Evolutionary conservation across 257 asterid genomes (phyloP).

Genomic region (Linaria vulgaris): DNA sequence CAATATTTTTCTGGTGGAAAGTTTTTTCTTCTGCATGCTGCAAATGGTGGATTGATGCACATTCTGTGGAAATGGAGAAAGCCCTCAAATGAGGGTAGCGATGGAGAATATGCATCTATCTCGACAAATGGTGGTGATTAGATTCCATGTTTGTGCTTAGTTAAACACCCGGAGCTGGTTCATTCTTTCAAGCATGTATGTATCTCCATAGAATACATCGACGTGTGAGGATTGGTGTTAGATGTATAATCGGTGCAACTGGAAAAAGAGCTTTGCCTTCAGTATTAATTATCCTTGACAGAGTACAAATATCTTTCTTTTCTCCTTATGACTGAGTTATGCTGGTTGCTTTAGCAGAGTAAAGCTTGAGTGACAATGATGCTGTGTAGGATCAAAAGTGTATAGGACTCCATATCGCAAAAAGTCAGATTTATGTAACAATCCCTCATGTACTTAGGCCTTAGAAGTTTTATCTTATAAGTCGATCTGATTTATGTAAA

Average conservation of each 20-base stretch:
- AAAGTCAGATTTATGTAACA: too few species aligned
- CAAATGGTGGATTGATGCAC: constrained; percentile 70
- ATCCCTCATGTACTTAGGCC: too few species aligned
- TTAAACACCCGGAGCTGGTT: neutral
- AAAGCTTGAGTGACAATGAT: too few species aligned
- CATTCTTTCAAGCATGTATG: neutral
- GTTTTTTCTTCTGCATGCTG: constrained; percentile 47
- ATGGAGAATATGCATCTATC: constrained; percentile 28
- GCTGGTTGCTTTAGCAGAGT: too few species aligned
- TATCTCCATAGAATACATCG: neutral
- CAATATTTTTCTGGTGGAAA: constrained; percentile 28
- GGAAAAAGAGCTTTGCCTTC: neutral
- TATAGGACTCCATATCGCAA: too few species aligned
- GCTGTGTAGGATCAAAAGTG: too few species aligned
- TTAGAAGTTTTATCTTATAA: too few species aligned
- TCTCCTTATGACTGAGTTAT: too few species aligned
- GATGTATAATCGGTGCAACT: neutral
- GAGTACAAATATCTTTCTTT: too few species aligned
- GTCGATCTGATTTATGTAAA: too few species aligned
- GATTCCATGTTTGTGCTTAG: constrained; percentile 5
- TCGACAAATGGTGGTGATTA: constrained; percentile 25
- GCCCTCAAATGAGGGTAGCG: constrained; percentile 28
- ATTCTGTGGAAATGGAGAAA: constrained; percentile 47
- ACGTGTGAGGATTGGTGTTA: neutral
- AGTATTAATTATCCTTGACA: too few species aligned